Percentiles rank a stretch among this genome's conserved stretches.
Evolutionary conservation across 805 yeast genomes (phyloP).

Genomic region (Schizosaccharomyces osmophilus): DNA sequence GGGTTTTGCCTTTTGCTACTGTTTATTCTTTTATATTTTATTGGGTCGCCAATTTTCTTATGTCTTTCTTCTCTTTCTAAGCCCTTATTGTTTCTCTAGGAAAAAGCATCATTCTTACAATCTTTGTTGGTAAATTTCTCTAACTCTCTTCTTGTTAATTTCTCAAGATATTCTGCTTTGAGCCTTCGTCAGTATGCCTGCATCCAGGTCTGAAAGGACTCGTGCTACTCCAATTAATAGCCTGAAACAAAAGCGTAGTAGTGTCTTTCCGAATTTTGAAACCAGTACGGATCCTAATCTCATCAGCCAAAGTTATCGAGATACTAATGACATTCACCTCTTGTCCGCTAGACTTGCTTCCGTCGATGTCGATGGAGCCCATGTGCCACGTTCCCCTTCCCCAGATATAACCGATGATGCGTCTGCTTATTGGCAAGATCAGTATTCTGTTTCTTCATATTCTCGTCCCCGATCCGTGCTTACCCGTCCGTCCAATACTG

Average conservation of each 20-base stretch:
- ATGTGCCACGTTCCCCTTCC: constrained; percentile 8
- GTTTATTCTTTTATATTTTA: too few species aligned
- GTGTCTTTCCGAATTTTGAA: background rate
- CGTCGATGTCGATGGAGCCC: constrained; percentile 5
- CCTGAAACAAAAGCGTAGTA: background rate
- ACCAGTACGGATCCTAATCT: background rate
- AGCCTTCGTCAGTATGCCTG: too few species aligned
- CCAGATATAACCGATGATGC: constrained; percentile 6
- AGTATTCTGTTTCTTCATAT: too few species aligned
- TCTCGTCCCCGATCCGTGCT: too few species aligned
- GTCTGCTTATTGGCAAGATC: constrained; percentile 3
- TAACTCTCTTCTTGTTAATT: too few species aligned
- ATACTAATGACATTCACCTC: constrained; percentile 3
- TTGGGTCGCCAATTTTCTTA: background rate
- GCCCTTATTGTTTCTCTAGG: background rate
- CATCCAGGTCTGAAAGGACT: too few species aligned
- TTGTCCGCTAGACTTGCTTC: constrained; percentile 4
- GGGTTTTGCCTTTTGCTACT: too few species aligned
- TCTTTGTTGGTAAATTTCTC: background rate
- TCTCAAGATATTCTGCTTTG: too few species aligned
- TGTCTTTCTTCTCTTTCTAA: background rate
- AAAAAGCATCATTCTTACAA: background rate
- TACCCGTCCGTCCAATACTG: background rate
- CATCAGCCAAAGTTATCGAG: background rate
- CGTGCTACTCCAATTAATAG: background rate